Evolutionary conservation across 345 rosid species (phyloP).

Genomic region (Hypericum androsaemum): DNA sequence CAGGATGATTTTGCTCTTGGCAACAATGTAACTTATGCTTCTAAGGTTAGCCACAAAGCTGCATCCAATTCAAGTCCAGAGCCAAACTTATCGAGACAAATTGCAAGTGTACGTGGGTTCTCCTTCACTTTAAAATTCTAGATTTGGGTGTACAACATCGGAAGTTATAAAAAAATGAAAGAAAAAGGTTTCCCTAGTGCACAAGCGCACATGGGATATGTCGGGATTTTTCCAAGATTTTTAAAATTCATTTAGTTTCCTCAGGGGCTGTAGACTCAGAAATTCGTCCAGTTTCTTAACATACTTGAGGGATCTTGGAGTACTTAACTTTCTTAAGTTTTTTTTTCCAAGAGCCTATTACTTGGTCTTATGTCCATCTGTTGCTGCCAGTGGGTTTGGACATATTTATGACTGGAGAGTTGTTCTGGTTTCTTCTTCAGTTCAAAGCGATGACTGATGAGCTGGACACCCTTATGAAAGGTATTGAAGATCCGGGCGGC

Average conservation of each 20-base stretch:
- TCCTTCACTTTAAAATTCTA: not conserved
- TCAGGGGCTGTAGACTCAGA: no score
- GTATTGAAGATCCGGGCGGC: conserved; percentile 72
- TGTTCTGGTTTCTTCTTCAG: conserved; percentile 23
- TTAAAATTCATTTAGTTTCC: no score
- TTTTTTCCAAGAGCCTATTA: not conserved
- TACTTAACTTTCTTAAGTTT: not conserved
- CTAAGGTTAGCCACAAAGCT: conserved; percentile 32
- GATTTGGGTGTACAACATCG: not conserved
- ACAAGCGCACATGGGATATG: no score
- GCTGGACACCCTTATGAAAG: conserved; percentile 62
- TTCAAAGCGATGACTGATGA: conserved; percentile 72
- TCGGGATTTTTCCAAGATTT: no score
- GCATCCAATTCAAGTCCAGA: conserved; percentile 34
- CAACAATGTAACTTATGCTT: conserved; percentile 24
- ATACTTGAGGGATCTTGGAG: no score
- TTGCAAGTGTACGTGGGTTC: conserved; percentile 48
- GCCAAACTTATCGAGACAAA: conserved; percentile 56
- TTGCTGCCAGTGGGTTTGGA: no score
- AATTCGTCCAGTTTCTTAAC: no score
- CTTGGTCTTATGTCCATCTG: no score
- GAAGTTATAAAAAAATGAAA: no score
- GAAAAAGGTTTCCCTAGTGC: no score
- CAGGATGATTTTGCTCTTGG: conserved; percentile 42
- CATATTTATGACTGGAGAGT: no score